Evolutionary conservation across 2,329 filamentous ascomycete genomes (phyloP).

Genomic region (Fusarium cicatricum): DNA sequence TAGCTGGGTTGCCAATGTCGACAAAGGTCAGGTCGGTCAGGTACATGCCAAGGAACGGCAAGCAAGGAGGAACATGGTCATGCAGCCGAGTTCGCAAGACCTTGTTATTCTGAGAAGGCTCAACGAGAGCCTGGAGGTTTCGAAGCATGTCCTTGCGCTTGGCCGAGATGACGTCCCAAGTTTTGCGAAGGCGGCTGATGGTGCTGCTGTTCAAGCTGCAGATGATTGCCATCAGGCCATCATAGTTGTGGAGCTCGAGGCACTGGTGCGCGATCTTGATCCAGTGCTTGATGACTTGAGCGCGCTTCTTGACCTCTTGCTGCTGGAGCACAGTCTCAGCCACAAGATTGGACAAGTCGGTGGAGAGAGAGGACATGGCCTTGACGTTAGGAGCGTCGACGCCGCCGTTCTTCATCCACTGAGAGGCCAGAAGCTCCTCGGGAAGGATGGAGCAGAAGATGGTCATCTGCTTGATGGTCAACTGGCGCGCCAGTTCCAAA

Average conservation of each 20-base stretch:
- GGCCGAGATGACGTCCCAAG: conserved; percentile 87
- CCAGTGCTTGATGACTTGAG: conserved; percentile 94
- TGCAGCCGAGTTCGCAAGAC: conserved; percentile 83
- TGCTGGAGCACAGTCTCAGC: conserved; percentile 90
- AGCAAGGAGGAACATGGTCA: conserved; percentile 87
- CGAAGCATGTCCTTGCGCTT: conserved; percentile 86
- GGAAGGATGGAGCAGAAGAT: conserved; percentile 93
- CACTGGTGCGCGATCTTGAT: conserved; percentile 92
- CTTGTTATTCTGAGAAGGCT: conserved; percentile 90
- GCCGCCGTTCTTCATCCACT: conserved; percentile 91
- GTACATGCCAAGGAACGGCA: conserved; percentile 96
- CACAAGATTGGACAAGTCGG: conserved; percentile 90
- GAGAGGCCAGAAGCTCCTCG: conserved; percentile 88
- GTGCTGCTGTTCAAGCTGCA: conserved; percentile 93
- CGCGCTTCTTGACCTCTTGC: conserved; percentile 92
- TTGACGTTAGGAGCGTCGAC: conserved; percentile 87
- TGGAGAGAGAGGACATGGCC: conserved; percentile 92
- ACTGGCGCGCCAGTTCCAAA: conserved; percentile 87
- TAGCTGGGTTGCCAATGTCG: conserved; percentile 90
- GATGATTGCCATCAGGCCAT: conserved; percentile 95
- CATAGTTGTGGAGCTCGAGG: conserved; percentile 92
- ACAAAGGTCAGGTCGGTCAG: conserved; percentile 96
- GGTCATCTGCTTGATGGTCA: conserved; percentile 90
- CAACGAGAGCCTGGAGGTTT: conserved; percentile 82
- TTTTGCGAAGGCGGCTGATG: conserved; percentile 85